A percentile compares a stretch with the other conserved stretches of the same genome.
Conservation (phyloP, 1,284 basidiomycete genomes). For the Agaricales sp. region DNA sequence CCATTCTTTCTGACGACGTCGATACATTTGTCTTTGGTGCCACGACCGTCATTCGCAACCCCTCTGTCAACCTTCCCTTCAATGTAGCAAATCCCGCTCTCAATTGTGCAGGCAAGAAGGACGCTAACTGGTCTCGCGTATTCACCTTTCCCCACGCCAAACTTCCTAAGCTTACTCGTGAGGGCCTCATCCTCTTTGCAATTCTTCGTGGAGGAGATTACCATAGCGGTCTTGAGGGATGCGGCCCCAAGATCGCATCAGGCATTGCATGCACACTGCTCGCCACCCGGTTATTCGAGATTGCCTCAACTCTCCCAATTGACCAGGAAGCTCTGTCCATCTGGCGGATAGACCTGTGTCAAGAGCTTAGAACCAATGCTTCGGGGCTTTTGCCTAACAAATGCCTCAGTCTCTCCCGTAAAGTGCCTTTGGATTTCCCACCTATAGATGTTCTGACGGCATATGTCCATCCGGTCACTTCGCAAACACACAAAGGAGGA, state of each 20-base stretch:
- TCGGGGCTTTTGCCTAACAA: constrained; percentile 51
- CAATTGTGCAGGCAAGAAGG: constrained; percentile 57
- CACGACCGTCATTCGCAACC: constrained; percentile 70
- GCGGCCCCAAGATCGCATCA: constrained; percentile 52
- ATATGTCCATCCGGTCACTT: constrained; percentile 69
- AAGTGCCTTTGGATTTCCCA: constrained; percentile 56
- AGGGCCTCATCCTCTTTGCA: constrained; percentile 79
- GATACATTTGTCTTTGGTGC: constrained; percentile 92
- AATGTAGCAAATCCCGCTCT: constrained; percentile 50
- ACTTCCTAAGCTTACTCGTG: constrained; percentile 52
- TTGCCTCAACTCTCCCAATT: constrained; percentile 39
- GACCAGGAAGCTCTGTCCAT: constrained; percentile 38
- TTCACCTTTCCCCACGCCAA: constrained; percentile 45
- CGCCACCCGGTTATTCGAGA: constrained; percentile 55
- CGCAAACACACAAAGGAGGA: constrained; percentile 30
- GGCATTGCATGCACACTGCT: constrained; percentile 67
- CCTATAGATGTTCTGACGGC: constrained; percentile 57
- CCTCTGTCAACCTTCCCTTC: constrained; percentile 64
- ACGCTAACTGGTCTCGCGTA: constrained; percentile 65
- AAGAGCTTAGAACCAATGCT: constrained; percentile 67
- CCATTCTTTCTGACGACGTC: constrained; percentile 87
- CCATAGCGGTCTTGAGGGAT: constrained; percentile 54
- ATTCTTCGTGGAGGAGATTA: constrained; percentile 90
- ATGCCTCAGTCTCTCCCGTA: constrained; percentile 46
- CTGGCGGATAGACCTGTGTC: constrained; percentile 56